phyloP scores from a whole-genome alignment of 2,329 filamentous ascomycete genomes.

The Cladophialophora yegresii region DNA sequence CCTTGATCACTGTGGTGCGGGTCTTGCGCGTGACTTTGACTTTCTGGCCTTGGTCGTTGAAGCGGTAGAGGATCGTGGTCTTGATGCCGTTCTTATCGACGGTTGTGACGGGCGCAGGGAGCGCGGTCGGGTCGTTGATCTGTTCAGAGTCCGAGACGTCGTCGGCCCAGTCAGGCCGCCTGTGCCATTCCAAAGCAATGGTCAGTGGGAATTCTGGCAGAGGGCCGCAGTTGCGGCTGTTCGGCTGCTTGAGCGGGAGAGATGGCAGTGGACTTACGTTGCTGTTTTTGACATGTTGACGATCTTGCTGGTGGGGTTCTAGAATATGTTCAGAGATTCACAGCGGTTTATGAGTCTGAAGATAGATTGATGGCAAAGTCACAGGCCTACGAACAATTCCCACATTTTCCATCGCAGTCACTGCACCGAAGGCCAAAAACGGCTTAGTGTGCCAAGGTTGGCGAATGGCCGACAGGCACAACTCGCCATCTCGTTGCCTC shows the following conservation, averaged over 20 bases:
- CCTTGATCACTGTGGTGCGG: constrained; percentile 85
- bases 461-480: not conserved
- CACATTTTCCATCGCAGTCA: constrained; percentile 11
- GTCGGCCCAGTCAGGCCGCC: constrained; percentile 38
- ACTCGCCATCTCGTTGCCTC: not conserved
- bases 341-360: not conserved
- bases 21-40: constrained; percentile 97
- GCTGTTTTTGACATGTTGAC: constrained; percentile 35
- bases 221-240: not conserved
- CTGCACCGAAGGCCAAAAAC: constrained; percentile 4
- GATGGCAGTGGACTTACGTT: constrained; percentile 31
- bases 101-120: constrained; percentile 84
- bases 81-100: constrained; percentile 98
- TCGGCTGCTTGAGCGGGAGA: not conserved
- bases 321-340: not conserved
- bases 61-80: constrained; percentile 84
- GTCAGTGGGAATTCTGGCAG: constrained; percentile 13
- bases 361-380: constrained; percentile 17
- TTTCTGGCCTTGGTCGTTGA: constrained; percentile 92
- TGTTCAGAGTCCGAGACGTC: constrained; percentile 71
- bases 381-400: constrained; percentile 6
- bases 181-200: constrained; percentile 18
- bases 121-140: constrained; percentile 80
- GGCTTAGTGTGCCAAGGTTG: constrained; percentile 13
- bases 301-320: not conserved